Conservation (phyloP, 257 asterid genomes). For the Solanum tacnaense region DNA sequence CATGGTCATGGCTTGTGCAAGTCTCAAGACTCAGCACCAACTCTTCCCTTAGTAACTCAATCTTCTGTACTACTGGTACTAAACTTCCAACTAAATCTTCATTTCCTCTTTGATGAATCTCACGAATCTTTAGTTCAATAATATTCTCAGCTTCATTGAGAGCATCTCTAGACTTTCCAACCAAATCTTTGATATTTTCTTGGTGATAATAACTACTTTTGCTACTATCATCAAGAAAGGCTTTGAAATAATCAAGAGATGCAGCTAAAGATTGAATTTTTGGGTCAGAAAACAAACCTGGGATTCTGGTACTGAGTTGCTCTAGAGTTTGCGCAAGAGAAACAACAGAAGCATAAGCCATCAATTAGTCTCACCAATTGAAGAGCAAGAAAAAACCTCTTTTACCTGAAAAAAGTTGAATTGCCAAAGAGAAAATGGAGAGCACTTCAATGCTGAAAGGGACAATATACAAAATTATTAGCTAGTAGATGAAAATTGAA, state of each 20-base stretch:
- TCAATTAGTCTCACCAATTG: background rate
- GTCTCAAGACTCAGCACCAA: background rate
- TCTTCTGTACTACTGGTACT: background rate
- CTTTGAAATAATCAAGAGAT: background rate
- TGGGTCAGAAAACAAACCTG: background rate
- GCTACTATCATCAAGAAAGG: background rate
- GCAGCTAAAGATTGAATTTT: background rate
- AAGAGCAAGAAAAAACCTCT: background rate
- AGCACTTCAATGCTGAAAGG: background rate
- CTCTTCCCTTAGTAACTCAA: background rate
- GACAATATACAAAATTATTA: background rate
- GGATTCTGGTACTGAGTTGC: background rate
- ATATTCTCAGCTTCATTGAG: background rate
- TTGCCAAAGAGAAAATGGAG: background rate
- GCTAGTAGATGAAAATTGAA: background rate
- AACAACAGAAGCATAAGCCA: conserved; percentile 1
- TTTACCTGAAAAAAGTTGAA: background rate
- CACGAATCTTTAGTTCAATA: background rate
- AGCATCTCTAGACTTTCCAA: background rate
- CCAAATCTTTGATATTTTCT: background rate
- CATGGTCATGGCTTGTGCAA: background rate
- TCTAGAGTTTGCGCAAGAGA: background rate
- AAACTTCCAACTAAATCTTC: background rate
- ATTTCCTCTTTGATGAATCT: background rate
- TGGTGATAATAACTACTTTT: background rate